Evolutionary conservation across 75 land plant genomes (phyloP).

Genomic region (Gnetum montanum): DNA sequence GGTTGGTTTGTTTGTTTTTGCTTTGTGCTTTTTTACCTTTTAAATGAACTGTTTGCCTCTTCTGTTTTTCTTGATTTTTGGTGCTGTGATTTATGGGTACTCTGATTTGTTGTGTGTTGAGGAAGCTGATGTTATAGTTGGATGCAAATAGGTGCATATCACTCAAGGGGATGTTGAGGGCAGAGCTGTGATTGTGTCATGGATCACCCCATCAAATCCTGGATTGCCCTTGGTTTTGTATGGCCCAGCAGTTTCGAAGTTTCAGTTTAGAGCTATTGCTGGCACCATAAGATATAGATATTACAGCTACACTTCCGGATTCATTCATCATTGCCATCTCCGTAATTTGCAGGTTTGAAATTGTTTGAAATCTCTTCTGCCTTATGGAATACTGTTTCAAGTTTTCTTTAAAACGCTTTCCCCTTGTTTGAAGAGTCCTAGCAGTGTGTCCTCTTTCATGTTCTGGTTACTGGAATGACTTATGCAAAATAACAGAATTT

Average conservation of each 20-base stretch:
- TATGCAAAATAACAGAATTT: neutral
- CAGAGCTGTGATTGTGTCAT: conserved; percentile 29
- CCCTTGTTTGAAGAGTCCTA: neutral
- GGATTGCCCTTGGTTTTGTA: conserved; percentile 17
- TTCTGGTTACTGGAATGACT: neutral
- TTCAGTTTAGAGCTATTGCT: conserved; percentile 11
- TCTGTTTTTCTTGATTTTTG: conserved; percentile 2
- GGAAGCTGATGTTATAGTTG: neutral
- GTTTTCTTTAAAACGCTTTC: neutral
- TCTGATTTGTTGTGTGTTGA: neutral
- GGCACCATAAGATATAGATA: conserved; percentile 14
- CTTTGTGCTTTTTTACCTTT: no score
- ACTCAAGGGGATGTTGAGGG: conserved; percentile 37
- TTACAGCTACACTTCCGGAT: conserved; percentile 45
- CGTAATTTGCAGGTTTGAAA: conserved; percentile 22
- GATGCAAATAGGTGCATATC: conserved; percentile 33
- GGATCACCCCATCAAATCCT: conserved; percentile 21
- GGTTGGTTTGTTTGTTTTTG: no score
- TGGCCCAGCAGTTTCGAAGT: conserved; percentile 13
- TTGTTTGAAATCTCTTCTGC: no score
- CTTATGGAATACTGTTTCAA: neutral
- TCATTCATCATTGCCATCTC: conserved; percentile 28
- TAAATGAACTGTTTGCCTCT: neutral
- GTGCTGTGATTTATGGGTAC: neutral
- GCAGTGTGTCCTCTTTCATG: no score